phyloP scores from a whole-genome alignment of 345 rosid species.

The Carallia brachiata region DNA sequence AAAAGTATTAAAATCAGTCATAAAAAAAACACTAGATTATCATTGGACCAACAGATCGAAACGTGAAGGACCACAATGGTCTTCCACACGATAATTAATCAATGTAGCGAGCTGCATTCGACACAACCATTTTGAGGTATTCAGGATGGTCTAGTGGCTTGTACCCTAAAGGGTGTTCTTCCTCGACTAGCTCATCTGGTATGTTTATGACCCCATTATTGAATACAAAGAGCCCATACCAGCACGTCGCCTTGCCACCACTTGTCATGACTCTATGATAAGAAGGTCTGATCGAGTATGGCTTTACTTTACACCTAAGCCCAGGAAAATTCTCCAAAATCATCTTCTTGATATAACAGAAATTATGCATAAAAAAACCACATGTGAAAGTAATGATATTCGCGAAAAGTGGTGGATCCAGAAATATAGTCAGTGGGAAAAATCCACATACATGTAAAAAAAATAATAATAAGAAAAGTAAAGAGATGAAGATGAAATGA shows the following conservation, averaged over 20 bases:
- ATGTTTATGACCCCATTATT: neutral
- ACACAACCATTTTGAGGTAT: constrained; percentile 1
- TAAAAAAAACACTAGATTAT: no score
- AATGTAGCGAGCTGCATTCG: neutral
- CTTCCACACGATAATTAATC: neutral
- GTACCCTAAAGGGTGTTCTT: constrained; percentile 13
- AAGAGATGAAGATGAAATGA: no score
- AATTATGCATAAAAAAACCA: neutral
- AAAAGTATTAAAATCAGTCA: no score
- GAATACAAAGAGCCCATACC: constrained; percentile 11
- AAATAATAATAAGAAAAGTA: no score
- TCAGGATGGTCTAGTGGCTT: constrained; percentile 9
- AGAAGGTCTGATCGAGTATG: neutral
- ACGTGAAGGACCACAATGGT: constrained; percentile 11
- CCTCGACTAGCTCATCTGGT: constrained; percentile 18
- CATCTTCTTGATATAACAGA: no score
- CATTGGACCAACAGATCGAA: neutral
- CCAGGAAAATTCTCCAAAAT: neutral
- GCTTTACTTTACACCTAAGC: constrained; percentile 9
- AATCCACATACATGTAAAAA: no score
- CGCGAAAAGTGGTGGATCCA: no score
- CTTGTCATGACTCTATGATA: constrained; percentile 3
- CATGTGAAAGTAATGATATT: neutral
- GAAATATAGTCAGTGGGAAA: no score
- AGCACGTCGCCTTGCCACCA: constrained; percentile 7